Evolutionary conservation across 345 rosid genomes (phyloP).

Genomic region (Punica granatum): DNA sequence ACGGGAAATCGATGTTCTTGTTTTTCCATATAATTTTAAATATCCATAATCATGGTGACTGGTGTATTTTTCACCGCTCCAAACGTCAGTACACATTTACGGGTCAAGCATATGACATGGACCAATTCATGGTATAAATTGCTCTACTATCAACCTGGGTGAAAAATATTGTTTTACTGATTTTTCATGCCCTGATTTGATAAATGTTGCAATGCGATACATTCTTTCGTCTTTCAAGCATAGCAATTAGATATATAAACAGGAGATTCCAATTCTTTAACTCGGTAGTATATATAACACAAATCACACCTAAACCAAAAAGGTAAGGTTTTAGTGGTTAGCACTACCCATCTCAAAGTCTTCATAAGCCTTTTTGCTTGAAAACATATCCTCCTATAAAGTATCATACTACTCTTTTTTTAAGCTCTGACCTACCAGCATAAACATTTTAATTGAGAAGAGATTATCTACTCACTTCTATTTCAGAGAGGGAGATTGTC

Average conservation of each 20-base stretch:
- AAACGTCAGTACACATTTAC: background rate
- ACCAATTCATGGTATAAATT: background rate
- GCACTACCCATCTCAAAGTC: background rate
- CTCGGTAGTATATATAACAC: background rate
- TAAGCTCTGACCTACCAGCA: background rate
- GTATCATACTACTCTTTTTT: background rate
- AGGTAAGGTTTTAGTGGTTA: background rate
- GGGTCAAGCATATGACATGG: background rate
- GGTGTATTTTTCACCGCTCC: background rate
- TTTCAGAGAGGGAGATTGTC: conserved; percentile 62
- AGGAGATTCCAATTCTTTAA: background rate
- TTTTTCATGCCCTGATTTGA: background rate
- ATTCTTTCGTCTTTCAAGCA: background rate
- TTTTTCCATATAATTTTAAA: background rate
- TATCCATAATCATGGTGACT: background rate
- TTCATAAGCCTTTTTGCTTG: background rate
- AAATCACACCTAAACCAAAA: background rate
- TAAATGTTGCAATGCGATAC: background rate
- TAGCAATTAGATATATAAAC: background rate
- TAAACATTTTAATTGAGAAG: conserved; percentile 11
- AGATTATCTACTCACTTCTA: conserved; percentile 40
- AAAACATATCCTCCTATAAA: background rate
- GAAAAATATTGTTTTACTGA: no score
- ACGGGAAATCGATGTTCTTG: background rate
- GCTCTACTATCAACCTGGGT: background rate